Evolutionary conservation across 2,329 filamentous ascomycete genomes (phyloP).

Genomic region (Microdochium trichocladiopsis): DNA sequence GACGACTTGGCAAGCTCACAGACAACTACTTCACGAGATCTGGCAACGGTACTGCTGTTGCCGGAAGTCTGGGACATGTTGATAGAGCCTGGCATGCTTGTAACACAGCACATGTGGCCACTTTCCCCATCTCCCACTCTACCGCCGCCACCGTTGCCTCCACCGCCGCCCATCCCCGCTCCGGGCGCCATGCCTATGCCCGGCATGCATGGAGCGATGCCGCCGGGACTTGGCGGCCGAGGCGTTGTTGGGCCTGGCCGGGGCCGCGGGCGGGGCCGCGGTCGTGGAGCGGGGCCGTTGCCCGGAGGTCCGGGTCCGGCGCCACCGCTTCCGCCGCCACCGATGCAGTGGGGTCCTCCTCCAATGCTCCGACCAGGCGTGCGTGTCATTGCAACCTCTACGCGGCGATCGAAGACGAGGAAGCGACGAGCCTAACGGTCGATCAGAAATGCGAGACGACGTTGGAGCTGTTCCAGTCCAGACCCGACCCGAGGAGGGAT

Average conservation of each 20-base stretch:
- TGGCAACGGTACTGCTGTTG: background rate
- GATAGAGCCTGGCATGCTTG: conserved; percentile 43
- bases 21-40: background rate
- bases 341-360: background rate
- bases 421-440: background rate
- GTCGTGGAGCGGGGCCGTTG: conserved; percentile 4
- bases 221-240: background rate
- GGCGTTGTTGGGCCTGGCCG: conserved; percentile 3
- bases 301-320: conserved; percentile 1
- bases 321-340: background rate
- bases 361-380: background rate
- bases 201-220: background rate
- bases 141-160: conserved; percentile 3
- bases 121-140: conserved; percentile 16
- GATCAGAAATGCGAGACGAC: too few species aligned
- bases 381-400: background rate
- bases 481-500: too few species aligned
- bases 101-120: conserved; percentile 54
- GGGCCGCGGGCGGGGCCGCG: conserved; percentile 5
- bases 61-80: conserved; percentile 45
- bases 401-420: background rate
- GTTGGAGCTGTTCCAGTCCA: too few species aligned
- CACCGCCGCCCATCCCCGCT: background rate
- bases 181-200: background rate
- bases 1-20: background rate